Base-by-base conservation (phyloP, 2,329 filamentous ascomycete species). In the Diaporthe velutina region DNA sequence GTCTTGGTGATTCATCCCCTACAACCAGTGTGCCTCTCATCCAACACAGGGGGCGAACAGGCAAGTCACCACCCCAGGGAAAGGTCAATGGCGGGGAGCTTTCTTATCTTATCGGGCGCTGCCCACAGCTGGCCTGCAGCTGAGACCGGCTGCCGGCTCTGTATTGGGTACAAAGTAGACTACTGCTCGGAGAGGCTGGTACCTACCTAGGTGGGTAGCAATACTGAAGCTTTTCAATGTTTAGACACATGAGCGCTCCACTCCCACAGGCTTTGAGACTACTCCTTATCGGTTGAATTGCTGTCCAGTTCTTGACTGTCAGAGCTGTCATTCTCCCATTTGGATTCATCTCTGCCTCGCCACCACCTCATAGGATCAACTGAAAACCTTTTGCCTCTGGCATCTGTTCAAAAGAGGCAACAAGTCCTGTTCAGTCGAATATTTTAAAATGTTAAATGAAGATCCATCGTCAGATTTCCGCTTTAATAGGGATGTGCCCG, bases 61-160 rank as follows among this genome's bases (percentile, higher is more conserved):
- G 15, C 58, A 33, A 64, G 25, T 5, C 7, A 45, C 30, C 35
- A 28, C 33, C 42, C 17, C 19, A 52, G 7, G 8, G 22, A 25
- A 38, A 22, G 30, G 22, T 52, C 22, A 5, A 48, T 28, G 30
- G 30, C 45, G 64, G 48, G 64, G 64, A 68, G 48, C 45, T 52
- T 30, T 17, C 48, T 68, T 68, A 68, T 68, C 64, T 68, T 68
- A 68, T 68, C 64, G 48, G 45, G n/a, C 45, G 10, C 8, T 45
- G 25, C 5, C 35, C 30, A 19, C 64, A 54, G 64, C 64, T 68
- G 64, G 64, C 64, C 48, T 12, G n/a, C 64, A 68, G 64, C 64
- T 68, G 64, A 15, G 64, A 25, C 64, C 45, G 64, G 64, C 64
- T 68, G 61, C 17, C 19, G 28, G 35, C n/a, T 61, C 35, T 3